phyloP scores from a whole-genome alignment of 805 yeast species.

The Metschnikowia hibisci region DNA sequence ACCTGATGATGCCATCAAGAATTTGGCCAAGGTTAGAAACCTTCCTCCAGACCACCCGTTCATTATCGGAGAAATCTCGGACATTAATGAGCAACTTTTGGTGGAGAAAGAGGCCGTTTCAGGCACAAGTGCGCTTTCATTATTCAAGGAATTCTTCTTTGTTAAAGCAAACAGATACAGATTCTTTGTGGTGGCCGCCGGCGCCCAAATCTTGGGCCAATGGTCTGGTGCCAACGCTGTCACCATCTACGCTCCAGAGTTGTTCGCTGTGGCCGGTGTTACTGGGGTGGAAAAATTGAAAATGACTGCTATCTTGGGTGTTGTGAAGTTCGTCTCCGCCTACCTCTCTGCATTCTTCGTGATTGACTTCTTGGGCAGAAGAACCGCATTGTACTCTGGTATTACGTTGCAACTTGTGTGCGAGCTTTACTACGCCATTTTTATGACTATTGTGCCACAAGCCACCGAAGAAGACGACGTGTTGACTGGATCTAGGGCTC shows the following conservation, averaged over 20 bases:
- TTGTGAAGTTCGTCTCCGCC: slow-evolving; percentile 49
- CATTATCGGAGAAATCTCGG: slow-evolving; percentile 42
- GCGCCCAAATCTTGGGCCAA: slow-evolving; percentile 48
- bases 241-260: slow-evolving; percentile 54
- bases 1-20: slow-evolving; percentile 37
- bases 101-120: slow-evolving; percentile 51
- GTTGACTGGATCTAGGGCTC: slow-evolving; percentile 27
- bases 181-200: slow-evolving; percentile 38
- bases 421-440: slow-evolving; percentile 45
- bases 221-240: slow-evolving; percentile 60
- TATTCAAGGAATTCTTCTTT: slow-evolving; percentile 31
- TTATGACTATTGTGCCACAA: slow-evolving; percentile 42
- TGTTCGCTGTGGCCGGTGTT: slow-evolving; percentile 47
- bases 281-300: slow-evolving; percentile 38
- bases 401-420: slow-evolving; percentile 41
- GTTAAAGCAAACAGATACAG: slow-evolving; percentile 44
- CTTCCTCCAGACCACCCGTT: slow-evolving; percentile 47
- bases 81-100: slow-evolving; percentile 51
- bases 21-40: slow-evolving; percentile 41
- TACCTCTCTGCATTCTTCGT: slow-evolving; percentile 50
- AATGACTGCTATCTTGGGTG: slow-evolving; percentile 51
- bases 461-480: slow-evolving; percentile 30
- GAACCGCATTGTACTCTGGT: slow-evolving; percentile 48
- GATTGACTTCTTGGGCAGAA: slow-evolving; percentile 52
- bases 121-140: slow-evolving; percentile 16